Evolutionary conservation across 192 early-diverging fungal genomes (phyloP), one percentile per base, ranked within the genome.

Genomic region (Piromyces sp.): DNA sequence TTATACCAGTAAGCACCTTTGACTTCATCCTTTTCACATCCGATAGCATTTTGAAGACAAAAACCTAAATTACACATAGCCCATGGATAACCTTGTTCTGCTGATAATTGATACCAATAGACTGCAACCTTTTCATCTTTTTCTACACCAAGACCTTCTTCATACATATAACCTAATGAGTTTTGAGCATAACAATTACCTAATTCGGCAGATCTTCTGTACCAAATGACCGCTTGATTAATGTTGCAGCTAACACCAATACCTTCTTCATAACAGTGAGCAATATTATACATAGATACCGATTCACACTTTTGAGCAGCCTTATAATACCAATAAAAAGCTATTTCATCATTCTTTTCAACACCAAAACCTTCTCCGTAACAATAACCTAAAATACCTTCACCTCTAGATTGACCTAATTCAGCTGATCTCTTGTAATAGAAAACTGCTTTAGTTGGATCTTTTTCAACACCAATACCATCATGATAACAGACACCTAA

Each of bases 331-430:
- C 86, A 82, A 17, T 86, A 81, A 81, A 96, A 89, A n/a, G 94
- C 94, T 37, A 51, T 51, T 51, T 51, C 42, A 51, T 51, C 42
- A 51, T 51, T 51, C 79, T 89, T 90, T 29, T 83, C 84, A 5
- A 95, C 92, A 26, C 94, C 94, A 81, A 94, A 92, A 13, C 94
- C 94, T 83, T 95, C 94, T 40, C 94, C 94, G 82, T 94, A 96
- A 83, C 95, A 96, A 84, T 92, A 95, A 11, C 94, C 95, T 58
- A 96, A 87, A 80, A 90, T 94, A 19, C 87, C 87, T 17, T 89
- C 79, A 87, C 89, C 88, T 85, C 94, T 88, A 30, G 91, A 85
- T 80, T 90, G 88, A 2, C 87, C 90, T 81, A 89, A 88, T 79
- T 91, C 89, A 11, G 92, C 91, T 29, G 88, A 88, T 30, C 85